phyloP scores from a whole-genome alignment of 2,329 filamentous ascomycete species.

The Aureobasidium sp. region DNA sequence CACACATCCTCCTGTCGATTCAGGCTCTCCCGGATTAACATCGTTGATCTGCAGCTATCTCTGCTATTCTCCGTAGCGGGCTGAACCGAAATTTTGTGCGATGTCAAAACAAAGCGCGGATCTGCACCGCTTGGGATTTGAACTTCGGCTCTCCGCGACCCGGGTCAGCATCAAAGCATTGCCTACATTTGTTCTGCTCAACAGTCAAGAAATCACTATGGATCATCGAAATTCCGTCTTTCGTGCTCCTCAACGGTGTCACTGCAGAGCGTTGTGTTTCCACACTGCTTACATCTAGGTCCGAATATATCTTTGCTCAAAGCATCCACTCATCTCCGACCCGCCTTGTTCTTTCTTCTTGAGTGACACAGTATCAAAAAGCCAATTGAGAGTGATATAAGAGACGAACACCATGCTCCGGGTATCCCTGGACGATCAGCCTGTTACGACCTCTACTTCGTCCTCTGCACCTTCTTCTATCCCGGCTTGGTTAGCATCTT shows the following conservation, averaged over 20 bases:
- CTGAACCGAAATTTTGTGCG: background rate
- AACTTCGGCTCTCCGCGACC: constrained; percentile 7
- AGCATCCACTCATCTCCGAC: background rate
- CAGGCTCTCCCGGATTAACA: background rate
- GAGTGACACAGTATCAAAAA: background rate
- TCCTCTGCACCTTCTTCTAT: background rate
- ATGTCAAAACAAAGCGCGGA: background rate
- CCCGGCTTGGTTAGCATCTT: constrained; percentile 17
- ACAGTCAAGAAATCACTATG: background rate
- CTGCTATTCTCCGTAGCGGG: background rate
- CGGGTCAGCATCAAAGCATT: background rate
- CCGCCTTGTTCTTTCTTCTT: background rate
- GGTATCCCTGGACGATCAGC: background rate
- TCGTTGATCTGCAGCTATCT: background rate
- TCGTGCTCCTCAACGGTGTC: background rate
- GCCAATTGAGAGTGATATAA: background rate
- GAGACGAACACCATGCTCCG: background rate
- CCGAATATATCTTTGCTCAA: background rate
- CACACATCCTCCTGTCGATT: background rate
- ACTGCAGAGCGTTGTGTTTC: background rate
- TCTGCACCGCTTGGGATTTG: background rate
- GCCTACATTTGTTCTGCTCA: background rate
- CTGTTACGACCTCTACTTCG: background rate
- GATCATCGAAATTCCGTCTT: background rate
- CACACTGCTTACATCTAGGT: background rate